Base-by-base conservation (phyloP, 768 basidiomycete genomes). In the Mycena maculata region DNA sequence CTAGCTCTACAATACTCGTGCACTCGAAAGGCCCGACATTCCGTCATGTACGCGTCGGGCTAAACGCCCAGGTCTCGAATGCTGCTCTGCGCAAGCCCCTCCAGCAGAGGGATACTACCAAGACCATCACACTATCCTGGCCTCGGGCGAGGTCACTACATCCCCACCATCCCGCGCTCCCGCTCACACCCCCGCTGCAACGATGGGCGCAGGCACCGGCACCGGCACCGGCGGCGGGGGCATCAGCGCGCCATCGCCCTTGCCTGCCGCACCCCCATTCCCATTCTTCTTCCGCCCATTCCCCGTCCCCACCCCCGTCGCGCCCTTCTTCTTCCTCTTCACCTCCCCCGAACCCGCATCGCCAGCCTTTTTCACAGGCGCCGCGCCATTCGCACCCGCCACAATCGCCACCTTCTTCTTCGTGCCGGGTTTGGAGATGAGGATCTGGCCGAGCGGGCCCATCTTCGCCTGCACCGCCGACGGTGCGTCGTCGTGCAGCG, bases 391-490 rank as follows among this genome's bases (percentile, higher is more conserved):
- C 30, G 57, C 67, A n/a, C 53, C 61, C 23, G 60, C 30, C n/a
- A 60, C 57, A 67, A 56, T 62, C 69, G 78, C 38, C 11, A 57
- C 56, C 85, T 92, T 94, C 86, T 93, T 94, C 76, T 86, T 77
- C 13, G 81, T 62, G 2, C 80, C 81, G 2, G 83, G 73, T 20
- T 83, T 76, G 0, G 82, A 72, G 2, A 88, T 87, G 73, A 88
- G 71, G 65, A 94, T 86, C 75, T 94, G 92, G 9, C 93, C 93
- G 20, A 94, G 78, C 0, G 93, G 94, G 0, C 92, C 92, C 71
- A 94, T 86, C 81, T 92, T 94, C 48, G 85, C 79, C 70, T 92
- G 92, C 4, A 81, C 75, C 13, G 85, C 73, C 38, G 79, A 80
- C 0, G 91, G 89, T 2, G 78, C 38, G 71, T 95, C 93, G 81